Percentiles rank a stretch among this genome's conserved stretches.
Conservation (phyloP, 257 asterid genomes). For the Gentiana macrophylla region DNA sequence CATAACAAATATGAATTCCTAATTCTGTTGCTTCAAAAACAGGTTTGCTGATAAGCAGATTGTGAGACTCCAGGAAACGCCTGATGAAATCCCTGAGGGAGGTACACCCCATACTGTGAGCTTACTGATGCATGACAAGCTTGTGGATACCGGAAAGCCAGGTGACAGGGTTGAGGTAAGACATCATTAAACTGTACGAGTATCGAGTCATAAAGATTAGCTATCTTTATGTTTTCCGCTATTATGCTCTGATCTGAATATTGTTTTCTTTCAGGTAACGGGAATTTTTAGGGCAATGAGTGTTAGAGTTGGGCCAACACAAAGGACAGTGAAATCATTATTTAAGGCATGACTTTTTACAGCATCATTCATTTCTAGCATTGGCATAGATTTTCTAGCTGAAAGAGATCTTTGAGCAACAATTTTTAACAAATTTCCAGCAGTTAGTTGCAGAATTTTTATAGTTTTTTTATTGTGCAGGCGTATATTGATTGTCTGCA, state of each 20-base stretch:
- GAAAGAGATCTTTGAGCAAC: neutral
- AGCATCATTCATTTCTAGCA: conserved; percentile 4
- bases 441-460: conserved; percentile 6
- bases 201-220: neutral
- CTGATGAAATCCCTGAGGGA: conserved; percentile 97
- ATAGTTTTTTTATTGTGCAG: conserved; percentile 33
- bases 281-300: conserved; percentile 96
- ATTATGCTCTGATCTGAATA: conserved; percentile 15
- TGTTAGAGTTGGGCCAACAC: conserved; percentile 92
- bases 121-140: conserved; percentile 92
- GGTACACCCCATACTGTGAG: conserved; percentile 99
- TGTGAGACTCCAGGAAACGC: conserved; percentile 96
- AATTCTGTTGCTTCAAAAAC: neutral
- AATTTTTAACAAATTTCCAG: neutral
- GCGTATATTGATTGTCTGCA: conserved; percentile 96
- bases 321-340: conserved; percentile 90
- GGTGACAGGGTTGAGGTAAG: conserved; percentile 98
- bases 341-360: conserved; percentile 44
- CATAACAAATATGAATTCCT: too few species aligned
- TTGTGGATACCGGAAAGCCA: conserved; percentile 95
- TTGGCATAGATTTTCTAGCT: neutral
- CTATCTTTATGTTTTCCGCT: neutral
- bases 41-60: conserved; percentile 98
- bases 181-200: neutral
- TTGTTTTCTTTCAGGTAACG: conserved; percentile 55